A percentile compares a stretch with the other conserved stretches of the same genome.
Conservation (phyloP, 2,329 filamentous ascomycete species). For the Paramyrothecium sp. region DNA sequence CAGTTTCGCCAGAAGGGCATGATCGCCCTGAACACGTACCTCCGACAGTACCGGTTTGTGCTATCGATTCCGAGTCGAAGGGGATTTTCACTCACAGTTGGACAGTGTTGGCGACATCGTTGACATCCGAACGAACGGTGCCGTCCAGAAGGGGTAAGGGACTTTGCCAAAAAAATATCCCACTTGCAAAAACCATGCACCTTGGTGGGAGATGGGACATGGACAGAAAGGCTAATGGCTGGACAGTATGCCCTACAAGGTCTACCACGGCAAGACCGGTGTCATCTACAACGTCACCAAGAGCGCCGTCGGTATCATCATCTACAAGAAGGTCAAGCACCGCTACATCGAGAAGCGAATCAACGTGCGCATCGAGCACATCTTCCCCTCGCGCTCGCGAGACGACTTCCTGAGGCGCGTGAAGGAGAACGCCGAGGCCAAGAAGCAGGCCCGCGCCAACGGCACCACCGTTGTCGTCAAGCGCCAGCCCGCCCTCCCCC, state of each 20-base stretch:
- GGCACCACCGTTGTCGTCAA: conserved; percentile 89
- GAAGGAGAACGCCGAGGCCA: conserved; percentile 92
- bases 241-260: conserved; percentile 93
- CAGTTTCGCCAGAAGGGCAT: conserved; percentile 93
- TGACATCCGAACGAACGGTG: conserved; percentile 98
- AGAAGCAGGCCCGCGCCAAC: conserved; percentile 88
- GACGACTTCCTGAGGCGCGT: conserved; percentile 96
- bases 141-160: conserved; percentile 91
- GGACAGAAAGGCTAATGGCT: conserved; percentile 28
- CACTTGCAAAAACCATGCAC: conserved; percentile 7
- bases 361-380: conserved; percentile 98
- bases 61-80: neutral
- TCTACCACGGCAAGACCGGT: conserved; percentile 99
- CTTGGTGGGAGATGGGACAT: neutral
- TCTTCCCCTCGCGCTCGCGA: conserved; percentile 88
- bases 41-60: conserved; percentile 80
- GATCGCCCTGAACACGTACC: conserved; percentile 92
- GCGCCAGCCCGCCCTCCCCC: conserved; percentile 79
- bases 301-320: conserved; percentile 95
- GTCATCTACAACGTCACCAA: conserved; percentile 99
- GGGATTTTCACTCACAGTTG: conserved; percentile 38
- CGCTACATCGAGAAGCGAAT: conserved; percentile 99
- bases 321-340: conserved; percentile 99
- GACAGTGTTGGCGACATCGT: conserved; percentile 93
- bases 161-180: conserved; percentile 11